Conservation (phyloP, 2,329 filamentous ascomycete genomes). For the Arthrinium puccinioides region DNA sequence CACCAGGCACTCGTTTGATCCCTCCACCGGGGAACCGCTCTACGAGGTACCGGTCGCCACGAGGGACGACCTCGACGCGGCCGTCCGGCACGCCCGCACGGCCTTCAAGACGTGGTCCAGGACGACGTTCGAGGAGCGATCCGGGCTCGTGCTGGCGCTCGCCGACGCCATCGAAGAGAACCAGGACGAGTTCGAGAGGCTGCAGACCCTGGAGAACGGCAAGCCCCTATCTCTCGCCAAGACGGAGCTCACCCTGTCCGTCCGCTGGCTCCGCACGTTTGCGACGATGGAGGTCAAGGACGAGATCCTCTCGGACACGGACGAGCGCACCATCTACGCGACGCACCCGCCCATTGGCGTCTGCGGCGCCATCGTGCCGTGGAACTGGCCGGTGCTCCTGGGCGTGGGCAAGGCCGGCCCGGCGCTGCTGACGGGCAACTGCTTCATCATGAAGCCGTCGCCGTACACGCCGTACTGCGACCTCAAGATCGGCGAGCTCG, state of each 20-base stretch:
- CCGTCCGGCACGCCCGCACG: slow-evolving; percentile 25
- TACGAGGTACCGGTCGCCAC: slow-evolving; percentile 29
- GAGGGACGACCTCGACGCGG: slow-evolving; percentile 29
- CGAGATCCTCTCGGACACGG: slow-evolving; percentile 31
- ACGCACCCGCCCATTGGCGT: slow-evolving; percentile 34
- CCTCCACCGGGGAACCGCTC: slow-evolving; percentile 23
- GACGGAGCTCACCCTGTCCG: slow-evolving; percentile 14
- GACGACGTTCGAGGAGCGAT: slow-evolving; percentile 14
- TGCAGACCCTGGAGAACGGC: slow-evolving; percentile 20
- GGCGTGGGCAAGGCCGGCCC: slow-evolving; percentile 47
- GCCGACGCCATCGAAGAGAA: slow-evolving; percentile 17
- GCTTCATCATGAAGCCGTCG: slow-evolving; percentile 25
- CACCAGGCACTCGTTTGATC: slow-evolving; percentile 16
- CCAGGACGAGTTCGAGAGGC: slow-evolving; percentile 11
- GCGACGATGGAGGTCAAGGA: slow-evolving; percentile 25
- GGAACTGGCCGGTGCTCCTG: slow-evolving; percentile 51
- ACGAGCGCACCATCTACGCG: slow-evolving; percentile 23
- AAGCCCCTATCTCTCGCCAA: slow-evolving; percentile 20
- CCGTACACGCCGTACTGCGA: slow-evolving; percentile 37
- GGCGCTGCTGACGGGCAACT: slow-evolving; percentile 48
- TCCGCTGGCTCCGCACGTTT: slow-evolving; percentile 21
- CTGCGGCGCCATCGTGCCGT: slow-evolving; percentile 41
- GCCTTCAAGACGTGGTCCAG: slow-evolving; percentile 30
- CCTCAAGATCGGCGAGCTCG: slow-evolving; percentile 55
- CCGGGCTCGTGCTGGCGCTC: slow-evolving; percentile 13